Evolutionary conservation across 768 basidiomycete genomes (phyloP).

Genomic region (Filobasidium wieringae): DNA sequence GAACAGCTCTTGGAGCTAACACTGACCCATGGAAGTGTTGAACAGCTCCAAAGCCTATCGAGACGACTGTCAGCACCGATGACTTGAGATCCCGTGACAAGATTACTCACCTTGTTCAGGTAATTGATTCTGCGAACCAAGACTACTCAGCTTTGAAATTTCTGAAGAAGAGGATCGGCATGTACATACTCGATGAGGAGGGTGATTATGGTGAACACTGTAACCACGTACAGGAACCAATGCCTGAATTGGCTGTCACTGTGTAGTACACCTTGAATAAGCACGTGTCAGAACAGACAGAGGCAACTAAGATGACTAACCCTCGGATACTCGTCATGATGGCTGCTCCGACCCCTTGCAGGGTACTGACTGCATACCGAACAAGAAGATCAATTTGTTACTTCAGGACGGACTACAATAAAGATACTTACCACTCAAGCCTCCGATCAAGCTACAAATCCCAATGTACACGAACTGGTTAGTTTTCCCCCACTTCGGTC

Average conservation of each 20-base stretch:
- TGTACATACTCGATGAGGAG: constrained; percentile 49
- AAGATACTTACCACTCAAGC: constrained; percentile 36
- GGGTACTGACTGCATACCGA: constrained; percentile 45
- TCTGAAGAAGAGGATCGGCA: background rate
- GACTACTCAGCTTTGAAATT: background rate
- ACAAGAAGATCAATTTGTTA: background rate
- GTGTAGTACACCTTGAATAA: background rate
- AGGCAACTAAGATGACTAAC: constrained; percentile 16
- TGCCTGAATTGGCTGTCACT: constrained; percentile 56
- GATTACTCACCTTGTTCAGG: constrained; percentile 53
- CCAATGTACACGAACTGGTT: constrained; percentile 75
- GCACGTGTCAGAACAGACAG: background rate
- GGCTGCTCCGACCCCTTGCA: constrained; percentile 80
- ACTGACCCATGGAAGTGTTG: constrained; percentile 48
- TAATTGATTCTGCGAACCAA: constrained; percentile 76
- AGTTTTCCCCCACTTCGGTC: constrained; percentile 63
- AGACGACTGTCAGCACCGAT: background rate
- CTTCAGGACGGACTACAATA: background rate
- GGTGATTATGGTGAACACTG: constrained; percentile 71
- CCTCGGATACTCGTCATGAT: constrained; percentile 56
- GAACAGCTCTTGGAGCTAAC: no score
- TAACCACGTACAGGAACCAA: constrained; percentile 55
- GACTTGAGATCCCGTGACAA: background rate
- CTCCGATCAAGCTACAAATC: constrained; percentile 94
- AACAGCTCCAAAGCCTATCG: constrained; percentile 70